Evolutionary conservation across 2,329 filamentous ascomycete species (phyloP), one percentile per base, ranked within the genome.

Genomic region (Colletotrichum sp.): DNA sequence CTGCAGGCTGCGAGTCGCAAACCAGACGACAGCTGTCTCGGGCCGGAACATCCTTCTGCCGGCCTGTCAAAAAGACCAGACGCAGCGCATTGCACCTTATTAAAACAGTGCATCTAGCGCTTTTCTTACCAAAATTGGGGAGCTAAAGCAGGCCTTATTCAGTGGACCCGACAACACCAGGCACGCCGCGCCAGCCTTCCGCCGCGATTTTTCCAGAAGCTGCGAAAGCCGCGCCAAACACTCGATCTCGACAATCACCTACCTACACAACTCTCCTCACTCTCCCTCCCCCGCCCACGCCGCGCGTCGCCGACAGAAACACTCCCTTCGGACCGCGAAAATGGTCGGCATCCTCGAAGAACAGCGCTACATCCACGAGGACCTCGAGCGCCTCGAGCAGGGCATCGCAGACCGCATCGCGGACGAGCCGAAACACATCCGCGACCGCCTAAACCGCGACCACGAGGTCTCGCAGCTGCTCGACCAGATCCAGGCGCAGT

Each of bases 341-440:
- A 71, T 55, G 68, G 86, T 60, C 8, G 93, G 98, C 96, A 88
- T 98, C 79, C 87, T 98, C 78, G 97, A 99, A 88, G 96, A 98
- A 80, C 94, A 98, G 86, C 92, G 97, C 80, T 96, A 95, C 81
- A 92, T 98, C 80, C 96, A 98, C 81, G 97, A 99, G 91, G 97
- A 99, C 86, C 88, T 99, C 66, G 97, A 99, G 89, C 93, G 97
- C 78, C 91, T 99, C 75, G 97, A 99, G 86, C 95, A 98, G 84
- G 97, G 95, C 70, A 94, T 98, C 81, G 94, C 95, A 70, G 96
- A 98, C 86, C 94, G 96, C 81, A 92, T 97, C 76, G 90, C 93
- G 77, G 95, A 98, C 79, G 96, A 98, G 78, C 96, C 96, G 61
- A 95, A 94, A 85, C 94, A 96, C 94, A 95, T 97, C 78, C 94